phyloP scores from a whole-genome alignment of 768 basidiomycete genomes.

The Floccularia luteovirens region DNA sequence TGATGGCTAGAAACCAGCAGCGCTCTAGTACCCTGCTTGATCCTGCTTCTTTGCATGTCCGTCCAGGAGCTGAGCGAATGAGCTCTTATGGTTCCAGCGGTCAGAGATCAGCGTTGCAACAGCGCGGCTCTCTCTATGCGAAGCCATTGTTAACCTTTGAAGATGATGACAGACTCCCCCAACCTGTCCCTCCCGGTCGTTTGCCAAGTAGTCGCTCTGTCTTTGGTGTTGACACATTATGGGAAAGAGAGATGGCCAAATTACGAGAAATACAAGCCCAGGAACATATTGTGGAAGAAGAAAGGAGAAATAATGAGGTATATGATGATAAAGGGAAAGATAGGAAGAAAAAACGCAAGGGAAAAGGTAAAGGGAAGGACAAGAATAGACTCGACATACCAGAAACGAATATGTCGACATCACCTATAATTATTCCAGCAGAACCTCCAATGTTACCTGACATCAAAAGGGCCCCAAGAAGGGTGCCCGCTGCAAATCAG shows the following conservation, averaged over 20 bases:
- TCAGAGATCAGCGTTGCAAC: slow-evolving; percentile 24
- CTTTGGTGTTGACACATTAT: slow-evolving; percentile 89
- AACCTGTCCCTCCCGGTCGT: slow-evolving; percentile 13
- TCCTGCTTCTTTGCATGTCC: slow-evolving; percentile 45
- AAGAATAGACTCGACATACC: slow-evolving; percentile 8
- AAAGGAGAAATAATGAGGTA: slow-evolving; percentile 34
- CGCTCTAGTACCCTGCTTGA: slow-evolving; percentile 71
- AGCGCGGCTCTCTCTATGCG: slow-evolving; percentile 43
- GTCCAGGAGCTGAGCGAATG: slow-evolving; percentile 38
- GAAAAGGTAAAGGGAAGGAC: slow-evolving; percentile 24
- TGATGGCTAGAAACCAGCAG: slow-evolving; percentile 73
- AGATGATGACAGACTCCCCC: slow-evolving; percentile 31
- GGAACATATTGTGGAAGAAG: slow-evolving; percentile 55
- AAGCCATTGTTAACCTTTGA: slow-evolving; percentile 66
- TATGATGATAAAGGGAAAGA: slow-evolving; percentile 37
- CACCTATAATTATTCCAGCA: slow-evolving; percentile 22
- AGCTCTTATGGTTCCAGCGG: slow-evolving; percentile 35
- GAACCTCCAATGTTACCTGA: slow-evolving; percentile 38
- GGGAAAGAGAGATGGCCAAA: slow-evolving; percentile 85
- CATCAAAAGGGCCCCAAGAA: slow-evolving; percentile 29
- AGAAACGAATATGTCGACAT: slow-evolving; percentile 8
- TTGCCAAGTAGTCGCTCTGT: slow-evolving; percentile 60
- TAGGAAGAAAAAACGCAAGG: slow-evolving; percentile 40
- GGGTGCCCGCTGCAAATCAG: slow-evolving; percentile 26
- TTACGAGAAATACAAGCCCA: slow-evolving; percentile 67